Base-by-base conservation (phyloP, 2,329 filamentous ascomycete genomes). In the Boeremia lycopersici region DNA sequence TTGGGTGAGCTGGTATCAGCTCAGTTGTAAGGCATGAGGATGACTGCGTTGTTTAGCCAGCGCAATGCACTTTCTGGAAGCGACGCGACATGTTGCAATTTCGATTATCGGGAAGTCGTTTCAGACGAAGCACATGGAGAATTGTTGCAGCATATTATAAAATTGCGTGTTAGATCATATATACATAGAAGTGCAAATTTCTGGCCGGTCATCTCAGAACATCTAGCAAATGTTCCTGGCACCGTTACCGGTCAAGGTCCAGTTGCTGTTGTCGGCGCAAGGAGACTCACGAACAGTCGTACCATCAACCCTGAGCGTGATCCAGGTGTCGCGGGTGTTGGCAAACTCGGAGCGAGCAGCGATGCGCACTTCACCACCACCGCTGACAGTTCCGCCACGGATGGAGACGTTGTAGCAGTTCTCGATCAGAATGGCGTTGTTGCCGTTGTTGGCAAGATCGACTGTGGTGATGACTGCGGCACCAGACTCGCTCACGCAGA, bases 341-440 rank as follows among this genome's bases (percentile, higher is more conserved):
- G 79, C 74, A 56, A 86, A 86, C 70, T 86, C 83, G 19, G 68
- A 63, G 12, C 83, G 74, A 2, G 83, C 82, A 1, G 82, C 69
- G 11, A 85, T 59, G 3, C 83, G 76, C 7, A 85, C 82, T 67
- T 85, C 82, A 0, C 83, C 83, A 1, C 83, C 83, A 2, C 82
- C 80, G 25, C 77, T 79, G 23, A 86, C 79, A 2, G 75, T 81
- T 0, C 83, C 83, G 15, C 78, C 78, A 2, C 65, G 70, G 64
- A 85, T 84, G 1, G 73, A 69, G 29, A 86, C 58, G 46, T 82
- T 82, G 67, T 85, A 85, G 72, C 83, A 85, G 68, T 86, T 86
- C 75, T 86, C 83, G 26, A 86, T 81, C 1, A 86, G 74, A 17
- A 85, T 76, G 0, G 83, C 79, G 52, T 85, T 85, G 64, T 82